These are phyloP conservation scores for Verticillium nubilum DNA, from an alignment of 2,329 filamentous ascomycete genomes.

Conservation along the genomic window DNA sequence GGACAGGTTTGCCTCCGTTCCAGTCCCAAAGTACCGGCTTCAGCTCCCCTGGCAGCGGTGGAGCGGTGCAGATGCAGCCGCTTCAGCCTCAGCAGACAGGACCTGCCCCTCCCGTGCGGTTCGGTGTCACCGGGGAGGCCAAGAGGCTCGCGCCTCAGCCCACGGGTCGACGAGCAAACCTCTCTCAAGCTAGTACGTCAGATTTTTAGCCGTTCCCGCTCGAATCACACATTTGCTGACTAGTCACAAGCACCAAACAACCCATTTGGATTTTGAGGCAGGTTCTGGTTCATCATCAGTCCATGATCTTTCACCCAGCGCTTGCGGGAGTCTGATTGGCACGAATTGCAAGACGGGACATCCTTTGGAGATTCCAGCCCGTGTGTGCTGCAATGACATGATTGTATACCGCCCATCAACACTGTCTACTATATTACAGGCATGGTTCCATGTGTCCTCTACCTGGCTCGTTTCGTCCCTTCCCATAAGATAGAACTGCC, in stretches of 20 bases:
- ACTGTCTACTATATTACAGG: neutral
- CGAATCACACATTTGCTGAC: constrained; percentile 11
- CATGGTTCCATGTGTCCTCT: neutral
- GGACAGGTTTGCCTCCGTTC: constrained; percentile 44
- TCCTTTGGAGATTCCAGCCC: neutral
- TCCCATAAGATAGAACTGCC: too few species aligned
- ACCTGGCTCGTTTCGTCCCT: neutral
- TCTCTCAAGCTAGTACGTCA: constrained; percentile 91
- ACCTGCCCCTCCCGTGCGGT: constrained; percentile 81
- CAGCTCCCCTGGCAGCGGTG: constrained; percentile 15
- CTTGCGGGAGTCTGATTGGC: neutral
- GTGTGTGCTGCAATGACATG: neutral
- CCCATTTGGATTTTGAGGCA: constrained; percentile 43
- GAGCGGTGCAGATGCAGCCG: constrained; percentile 35
- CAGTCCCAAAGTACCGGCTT: constrained; percentile 47
- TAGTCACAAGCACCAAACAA: constrained; percentile 40
- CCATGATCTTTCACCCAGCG: constrained; percentile 2
- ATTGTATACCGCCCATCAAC: neutral
- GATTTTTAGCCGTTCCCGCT: neutral
- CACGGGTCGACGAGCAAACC: constrained; percentile 84
- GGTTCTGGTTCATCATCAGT: constrained; percentile 1
- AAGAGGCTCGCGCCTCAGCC: constrained; percentile 81
- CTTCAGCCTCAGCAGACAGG: constrained; percentile 44
- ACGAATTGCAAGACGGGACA: neutral
- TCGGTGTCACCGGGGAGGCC: constrained; percentile 67